Base-by-base conservation (phyloP, 129 eudicot species). In the Mikania micrantha region DNA sequence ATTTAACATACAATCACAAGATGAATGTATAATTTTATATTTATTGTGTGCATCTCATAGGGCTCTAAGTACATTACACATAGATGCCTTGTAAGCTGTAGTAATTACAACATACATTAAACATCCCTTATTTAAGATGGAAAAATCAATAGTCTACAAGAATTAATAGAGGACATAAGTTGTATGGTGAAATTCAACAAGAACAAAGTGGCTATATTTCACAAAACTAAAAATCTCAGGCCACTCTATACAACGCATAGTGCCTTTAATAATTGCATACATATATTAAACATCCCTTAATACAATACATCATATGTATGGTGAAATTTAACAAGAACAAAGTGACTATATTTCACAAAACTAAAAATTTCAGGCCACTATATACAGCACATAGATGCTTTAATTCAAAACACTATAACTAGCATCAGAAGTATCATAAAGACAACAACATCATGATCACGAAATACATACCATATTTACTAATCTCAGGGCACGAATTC, bases 391-490 rank as follows among this genome's bases (percentile, higher is more conserved):
- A 28, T 28, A 28, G 32, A 1, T 1, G 9, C 38, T 52, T 52
- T n/a, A n/a, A n/a, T n/a, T n/a, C n/a, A n/a, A n/a, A n/a, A n/a
- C n/a, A n/a, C n/a, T n/a, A n/a, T n/a, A n/a, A 28, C 4, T 5
- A 48, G 42, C 22, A 64, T 40, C 22, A 67, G 17, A 28, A 48
- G 45, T 49, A 67, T 32, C 15, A 49, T 3, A 49, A 50, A 32
- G n/a, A 15, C 29, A 48, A 7, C 9, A 64, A 25, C 58, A 66
- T 4, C 42, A 66, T 24, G 42, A 66, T 25, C 58, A 66, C 0
- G 17, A 64, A 49, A 67, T 41, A 67, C 63, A 68, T 68, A 68
- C 73, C 73, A 68, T 68, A 36, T 20, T 67, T 68, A 34, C 63
- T 68, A 25, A 6, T 68, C 47, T 50, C n/a, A 22, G 15, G 29